Evolutionary conservation across 805 yeast species (phyloP), one percentile per base, ranked within the genome.

Genomic region (Priceomyces carsonii): DNA sequence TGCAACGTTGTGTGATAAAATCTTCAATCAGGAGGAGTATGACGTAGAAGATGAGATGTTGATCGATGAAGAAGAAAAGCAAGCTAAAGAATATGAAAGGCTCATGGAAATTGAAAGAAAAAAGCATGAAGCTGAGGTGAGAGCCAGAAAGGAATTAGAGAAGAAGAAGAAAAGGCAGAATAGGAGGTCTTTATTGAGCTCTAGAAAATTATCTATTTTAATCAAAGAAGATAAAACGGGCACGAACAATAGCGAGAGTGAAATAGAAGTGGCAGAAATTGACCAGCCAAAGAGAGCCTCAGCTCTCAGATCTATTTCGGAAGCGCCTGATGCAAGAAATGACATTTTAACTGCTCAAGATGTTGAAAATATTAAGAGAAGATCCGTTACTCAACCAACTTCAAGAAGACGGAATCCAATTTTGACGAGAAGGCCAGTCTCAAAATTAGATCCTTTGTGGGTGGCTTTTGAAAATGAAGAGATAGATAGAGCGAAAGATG

Each of bases 1-100:
- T 66, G 93, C 89, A 8, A 75, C 84, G 2, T 64, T 84, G 27
- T 82, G 88, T 66, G 91, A 84, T 61, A 80, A 77, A 57, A 77
- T 84, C 39, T 84, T 84, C 66, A 83, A 77, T 48, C 84, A 82
- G 56, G 89, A 82, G 50, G 61, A 55, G 3, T 66, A 67, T 43
- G 59, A 62, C 32, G 74, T 72, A 45, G 77, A 71, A 34, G 85
- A 79, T 40, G 72, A 63, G 40, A 56, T 51, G 29, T 59, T 67
- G 42, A 55, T 63, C 8, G 73, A 66, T 42, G 66, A 58, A 31
- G 74, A 67, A 43, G 73, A 68, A 42, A 63, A 50, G 42, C 55
- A 55, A 38, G 72, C 69, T n/a, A 53, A 42, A 30, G 75, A 63
- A 40, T 69, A 68, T 43, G 80, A 75, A 51, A 61, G 71, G 35